Percentiles rank a stretch among this genome's conserved stretches.
Evolutionary conservation across 2,329 filamentous ascomycete genomes (phyloP).

Genomic region (Hortaea werneckii): DNA sequence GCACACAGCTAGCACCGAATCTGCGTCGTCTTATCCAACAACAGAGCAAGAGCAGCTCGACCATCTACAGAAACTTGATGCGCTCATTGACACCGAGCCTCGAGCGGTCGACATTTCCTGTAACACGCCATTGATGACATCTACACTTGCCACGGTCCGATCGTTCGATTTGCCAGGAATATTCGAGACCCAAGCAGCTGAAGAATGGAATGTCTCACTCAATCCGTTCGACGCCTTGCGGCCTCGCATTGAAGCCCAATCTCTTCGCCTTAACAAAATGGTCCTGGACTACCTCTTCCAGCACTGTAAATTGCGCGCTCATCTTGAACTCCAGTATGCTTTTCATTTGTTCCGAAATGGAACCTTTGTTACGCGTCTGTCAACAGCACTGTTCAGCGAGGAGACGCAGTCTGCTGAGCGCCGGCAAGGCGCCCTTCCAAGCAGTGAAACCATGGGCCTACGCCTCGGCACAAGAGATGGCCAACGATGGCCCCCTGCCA

Average conservation of each 20-base stretch:
- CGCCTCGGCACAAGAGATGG: slow-evolving; percentile 69
- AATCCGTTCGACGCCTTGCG: slow-evolving; percentile 12
- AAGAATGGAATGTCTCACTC: background rate
- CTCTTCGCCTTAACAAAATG: slow-evolving; percentile 64
- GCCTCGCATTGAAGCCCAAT: slow-evolving; percentile 63
- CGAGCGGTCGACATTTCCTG: background rate
- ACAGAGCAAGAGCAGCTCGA: background rate
- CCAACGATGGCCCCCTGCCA: slow-evolving; percentile 72
- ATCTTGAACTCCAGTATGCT: slow-evolving; percentile 63
- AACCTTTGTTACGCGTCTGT: slow-evolving; percentile 68
- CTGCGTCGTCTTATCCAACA: background rate
- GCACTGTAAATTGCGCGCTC: slow-evolving; percentile 58
- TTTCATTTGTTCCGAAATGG: slow-evolving; percentile 83
- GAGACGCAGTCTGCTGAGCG: slow-evolving; percentile 71
- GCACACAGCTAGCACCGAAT: background rate
- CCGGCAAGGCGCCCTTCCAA: slow-evolving; percentile 55
- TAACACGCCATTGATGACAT: background rate
- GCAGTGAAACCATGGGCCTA: slow-evolving; percentile 67
- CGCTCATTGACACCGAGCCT: background rate
- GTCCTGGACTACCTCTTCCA: slow-evolving; percentile 69
- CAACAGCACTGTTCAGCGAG: slow-evolving; percentile 74
- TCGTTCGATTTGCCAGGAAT: background rate
- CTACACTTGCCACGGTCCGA: background rate
- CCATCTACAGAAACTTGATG: background rate
- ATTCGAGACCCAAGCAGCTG: background rate